phyloP scores from a whole-genome alignment of 2,329 filamentous ascomycete species.

The Aureobasidium leucospermi region DNA sequence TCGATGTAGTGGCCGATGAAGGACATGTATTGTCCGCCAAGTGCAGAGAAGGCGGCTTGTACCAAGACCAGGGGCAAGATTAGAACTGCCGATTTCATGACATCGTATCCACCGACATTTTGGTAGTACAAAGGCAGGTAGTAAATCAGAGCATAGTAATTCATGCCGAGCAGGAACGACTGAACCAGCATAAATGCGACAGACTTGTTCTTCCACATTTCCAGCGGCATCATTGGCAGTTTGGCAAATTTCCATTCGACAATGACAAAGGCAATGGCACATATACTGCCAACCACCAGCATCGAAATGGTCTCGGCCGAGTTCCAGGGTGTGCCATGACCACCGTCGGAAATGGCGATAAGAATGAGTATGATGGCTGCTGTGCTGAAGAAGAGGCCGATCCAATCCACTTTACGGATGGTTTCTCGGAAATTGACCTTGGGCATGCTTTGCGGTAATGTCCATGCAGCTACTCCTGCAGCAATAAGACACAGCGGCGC shows the following conservation, averaged over 20 bases:
- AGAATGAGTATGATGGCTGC: slow-evolving; percentile 43
- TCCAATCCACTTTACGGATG: slow-evolving; percentile 45
- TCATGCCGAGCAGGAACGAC: slow-evolving; percentile 54
- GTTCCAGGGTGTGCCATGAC: slow-evolving; percentile 50
- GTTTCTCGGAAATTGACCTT: slow-evolving; percentile 46
- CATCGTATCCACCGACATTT: slow-evolving; percentile 38
- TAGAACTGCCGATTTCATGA: slow-evolving; percentile 45
- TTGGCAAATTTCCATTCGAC: slow-evolving; percentile 47
- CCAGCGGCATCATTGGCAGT: slow-evolving; percentile 43
- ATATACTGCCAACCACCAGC: slow-evolving; percentile 43
- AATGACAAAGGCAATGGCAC: slow-evolving; percentile 44
- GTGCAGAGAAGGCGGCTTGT: slow-evolving; percentile 24
- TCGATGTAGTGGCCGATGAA: slow-evolving; percentile 30
- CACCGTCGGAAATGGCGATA: slow-evolving; percentile 46
- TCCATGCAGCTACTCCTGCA: slow-evolving; percentile 35
- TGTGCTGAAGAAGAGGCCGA: slow-evolving; percentile 39
- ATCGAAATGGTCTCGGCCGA: slow-evolving; percentile 49
- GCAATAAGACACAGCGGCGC: slow-evolving; percentile 39
- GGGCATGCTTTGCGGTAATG: slow-evolving; percentile 51
- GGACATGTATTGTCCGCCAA: slow-evolving; percentile 47
- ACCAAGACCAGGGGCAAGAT: slow-evolving; percentile 34
- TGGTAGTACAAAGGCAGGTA: slow-evolving; percentile 45
- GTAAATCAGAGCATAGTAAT: slow-evolving; percentile 52
- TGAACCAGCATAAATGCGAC: slow-evolving; percentile 50
- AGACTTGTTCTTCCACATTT: slow-evolving; percentile 48